Evolutionary conservation across 805 yeast genomes (phyloP).

Genomic region (Kodamaea restingae): DNA sequence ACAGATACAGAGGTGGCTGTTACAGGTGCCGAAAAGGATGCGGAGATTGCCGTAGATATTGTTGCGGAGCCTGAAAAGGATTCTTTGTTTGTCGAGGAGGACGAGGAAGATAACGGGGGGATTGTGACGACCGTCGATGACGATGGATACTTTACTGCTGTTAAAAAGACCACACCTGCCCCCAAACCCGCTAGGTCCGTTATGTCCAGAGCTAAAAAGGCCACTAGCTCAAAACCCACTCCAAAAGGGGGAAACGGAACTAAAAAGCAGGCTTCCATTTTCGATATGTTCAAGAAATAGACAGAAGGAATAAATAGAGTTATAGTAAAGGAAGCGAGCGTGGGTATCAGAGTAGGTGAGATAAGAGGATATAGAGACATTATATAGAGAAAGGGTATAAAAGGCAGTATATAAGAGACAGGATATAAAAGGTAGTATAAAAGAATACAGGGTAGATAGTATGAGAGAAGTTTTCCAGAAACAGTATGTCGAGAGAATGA

Average conservation of each 20-base stretch:
- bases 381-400: too few relatives aligned
- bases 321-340: too few relatives aligned
- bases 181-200: constrained; percentile 14
- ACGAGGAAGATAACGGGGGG: constrained; percentile 6
- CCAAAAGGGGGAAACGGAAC: constrained; percentile 1
- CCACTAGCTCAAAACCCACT: constrained; percentile 1
- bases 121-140: constrained; percentile 34
- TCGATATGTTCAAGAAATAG: constrained; percentile 3
- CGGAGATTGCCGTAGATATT: background rate
- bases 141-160: constrained; percentile 48
- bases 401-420: too few relatives aligned
- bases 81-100: constrained; percentile 8
- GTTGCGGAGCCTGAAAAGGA: background rate
- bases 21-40: background rate
- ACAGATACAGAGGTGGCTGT: too few relatives aligned
- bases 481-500: too few relatives aligned
- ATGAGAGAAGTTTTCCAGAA: too few relatives aligned
- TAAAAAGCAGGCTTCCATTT: constrained; percentile 9
- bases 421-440: too few relatives aligned
- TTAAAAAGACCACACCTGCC: constrained; percentile 17
- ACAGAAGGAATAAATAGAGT: too few relatives aligned
- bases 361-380: too few relatives aligned
- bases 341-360: too few relatives aligned
- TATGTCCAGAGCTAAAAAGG: constrained; percentile 12
- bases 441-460: too few relatives aligned